Evolutionary conservation across 1,284 basidiomycete species (phyloP).

Genomic region (Wolfiporia cocos): DNA sequence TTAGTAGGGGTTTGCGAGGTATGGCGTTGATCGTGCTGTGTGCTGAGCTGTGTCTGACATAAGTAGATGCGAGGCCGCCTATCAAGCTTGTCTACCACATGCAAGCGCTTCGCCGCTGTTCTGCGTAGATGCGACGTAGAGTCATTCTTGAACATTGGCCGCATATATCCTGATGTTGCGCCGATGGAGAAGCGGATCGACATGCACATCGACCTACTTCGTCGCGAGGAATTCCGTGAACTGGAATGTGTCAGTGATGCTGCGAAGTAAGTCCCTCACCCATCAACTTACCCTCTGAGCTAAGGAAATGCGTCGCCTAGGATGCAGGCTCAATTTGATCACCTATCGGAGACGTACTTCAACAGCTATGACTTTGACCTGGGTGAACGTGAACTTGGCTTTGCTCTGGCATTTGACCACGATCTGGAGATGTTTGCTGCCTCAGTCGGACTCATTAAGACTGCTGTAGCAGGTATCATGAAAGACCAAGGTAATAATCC

Average conservation of each 20-base stretch:
- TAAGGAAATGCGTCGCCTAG: slow-evolving; percentile 32
- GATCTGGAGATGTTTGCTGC: slow-evolving; percentile 92
- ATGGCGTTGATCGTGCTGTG: slow-evolving; percentile 13
- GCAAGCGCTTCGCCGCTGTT: slow-evolving; percentile 83
- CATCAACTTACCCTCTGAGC: not conserved
- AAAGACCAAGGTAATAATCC: slow-evolving; percentile 78
- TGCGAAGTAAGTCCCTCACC: slow-evolving; percentile 64
- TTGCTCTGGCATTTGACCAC: slow-evolving; percentile 74
- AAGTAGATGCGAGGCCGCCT: slow-evolving; percentile 75
- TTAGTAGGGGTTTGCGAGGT: slow-evolving; percentile 91
- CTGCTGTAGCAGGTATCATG: slow-evolving; percentile 66
- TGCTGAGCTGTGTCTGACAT: not conserved
- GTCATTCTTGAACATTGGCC: slow-evolving; percentile 80
- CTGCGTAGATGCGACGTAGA: slow-evolving; percentile 75
- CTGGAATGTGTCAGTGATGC: slow-evolving; percentile 89
- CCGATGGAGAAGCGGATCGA: slow-evolving; percentile 91
- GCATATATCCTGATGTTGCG: slow-evolving; percentile 78
- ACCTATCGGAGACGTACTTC: slow-evolving; percentile 84
- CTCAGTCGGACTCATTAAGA: slow-evolving; percentile 83
- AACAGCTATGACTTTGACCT: slow-evolving; percentile 77
- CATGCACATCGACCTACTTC: slow-evolving; percentile 80
- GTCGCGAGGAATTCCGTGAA: slow-evolving; percentile 87
- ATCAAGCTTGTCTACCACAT: slow-evolving; percentile 72
- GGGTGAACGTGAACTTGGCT: slow-evolving; percentile 84
- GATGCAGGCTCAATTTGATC: slow-evolving; percentile 87